These are phyloP conservation scores for Cryptosporidium xiaoi DNA, from an alignment of 169 alveolate genomes.

Conservation along the genomic window DNA sequence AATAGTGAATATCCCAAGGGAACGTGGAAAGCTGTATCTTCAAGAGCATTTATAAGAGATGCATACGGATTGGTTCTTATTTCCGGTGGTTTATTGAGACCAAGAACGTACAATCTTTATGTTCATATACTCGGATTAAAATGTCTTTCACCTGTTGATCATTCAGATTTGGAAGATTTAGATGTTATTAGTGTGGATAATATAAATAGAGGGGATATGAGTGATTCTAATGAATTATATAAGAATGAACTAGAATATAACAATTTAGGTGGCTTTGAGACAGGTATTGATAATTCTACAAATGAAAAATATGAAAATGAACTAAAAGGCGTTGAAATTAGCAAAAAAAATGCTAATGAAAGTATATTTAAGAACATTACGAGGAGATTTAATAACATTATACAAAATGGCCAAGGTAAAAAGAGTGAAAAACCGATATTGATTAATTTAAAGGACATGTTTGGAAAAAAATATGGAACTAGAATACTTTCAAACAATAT, in stretches of 20 bases:
- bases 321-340: not conserved
- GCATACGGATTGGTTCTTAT: conserved; percentile 31
- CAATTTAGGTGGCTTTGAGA: no score
- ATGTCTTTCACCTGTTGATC: conserved; percentile 24
- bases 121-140: conserved; percentile 34
- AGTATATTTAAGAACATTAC: conserved; percentile 10
- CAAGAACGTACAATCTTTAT: conserved; percentile 20
- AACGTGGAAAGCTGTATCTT: conserved; percentile 61
- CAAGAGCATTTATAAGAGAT: conserved; percentile 53
- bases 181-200: conserved; percentile 46
- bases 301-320: not conserved
- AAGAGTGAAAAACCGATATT: not conserved
- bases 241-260: not conserved
- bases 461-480: not conserved
- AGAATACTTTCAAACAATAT: conserved; percentile 7
- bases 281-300: not conserved
- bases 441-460: not conserved
- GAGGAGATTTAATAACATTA: not conserved
- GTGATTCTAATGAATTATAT: not conserved
- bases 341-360: not conserved
- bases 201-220: not conserved
- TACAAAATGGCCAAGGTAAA: not conserved
- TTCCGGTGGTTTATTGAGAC: conserved; percentile 49
- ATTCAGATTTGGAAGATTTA: conserved; percentile 55
- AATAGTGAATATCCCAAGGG: conserved; percentile 56